Conservation (phyloP, 2,329 filamentous ascomycete genomes). For the Cercospora zeae-maydis region DNA sequence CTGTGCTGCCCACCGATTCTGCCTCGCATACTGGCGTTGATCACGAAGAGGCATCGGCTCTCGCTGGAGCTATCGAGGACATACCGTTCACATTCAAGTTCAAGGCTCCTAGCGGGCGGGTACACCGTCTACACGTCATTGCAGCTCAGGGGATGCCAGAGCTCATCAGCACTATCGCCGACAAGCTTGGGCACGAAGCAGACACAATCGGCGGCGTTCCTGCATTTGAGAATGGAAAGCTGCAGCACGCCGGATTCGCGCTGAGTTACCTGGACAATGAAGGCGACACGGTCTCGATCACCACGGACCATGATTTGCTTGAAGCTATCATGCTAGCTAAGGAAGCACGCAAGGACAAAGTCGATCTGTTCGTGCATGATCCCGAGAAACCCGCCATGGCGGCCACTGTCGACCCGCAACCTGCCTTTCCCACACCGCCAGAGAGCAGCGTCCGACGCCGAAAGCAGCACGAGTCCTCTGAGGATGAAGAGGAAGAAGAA, state of each 20-base stretch:
- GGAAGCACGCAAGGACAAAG: constrained; percentile 77
- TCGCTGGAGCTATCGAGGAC: constrained; percentile 61
- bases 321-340: constrained; percentile 85
- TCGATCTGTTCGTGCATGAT: constrained; percentile 94
- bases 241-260: constrained; percentile 76
- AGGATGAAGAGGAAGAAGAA: constrained; percentile 54
- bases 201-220: constrained; percentile 80
- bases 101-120: constrained; percentile 91
- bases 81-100: constrained; percentile 96
- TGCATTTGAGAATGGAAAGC: constrained; percentile 70
- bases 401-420: constrained; percentile 58
- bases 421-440: constrained; percentile 51
- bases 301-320: constrained; percentile 85
- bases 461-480: constrained; percentile 50
- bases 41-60: constrained; percentile 66
- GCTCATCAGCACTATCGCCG: constrained; percentile 71
- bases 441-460: constrained; percentile 49
- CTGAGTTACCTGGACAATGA: constrained; percentile 96
- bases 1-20: constrained; percentile 87
- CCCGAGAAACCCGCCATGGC: constrained; percentile 82
- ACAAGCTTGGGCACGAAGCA: constrained; percentile 80
- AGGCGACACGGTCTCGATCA: constrained; percentile 94
- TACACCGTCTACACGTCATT: constrained; percentile 84
- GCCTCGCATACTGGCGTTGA: constrained; percentile 79
- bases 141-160: constrained; percentile 76